phyloP scores from a whole-genome alignment of 176 grass and related monocot species.

The Lolium rigidum region DNA sequence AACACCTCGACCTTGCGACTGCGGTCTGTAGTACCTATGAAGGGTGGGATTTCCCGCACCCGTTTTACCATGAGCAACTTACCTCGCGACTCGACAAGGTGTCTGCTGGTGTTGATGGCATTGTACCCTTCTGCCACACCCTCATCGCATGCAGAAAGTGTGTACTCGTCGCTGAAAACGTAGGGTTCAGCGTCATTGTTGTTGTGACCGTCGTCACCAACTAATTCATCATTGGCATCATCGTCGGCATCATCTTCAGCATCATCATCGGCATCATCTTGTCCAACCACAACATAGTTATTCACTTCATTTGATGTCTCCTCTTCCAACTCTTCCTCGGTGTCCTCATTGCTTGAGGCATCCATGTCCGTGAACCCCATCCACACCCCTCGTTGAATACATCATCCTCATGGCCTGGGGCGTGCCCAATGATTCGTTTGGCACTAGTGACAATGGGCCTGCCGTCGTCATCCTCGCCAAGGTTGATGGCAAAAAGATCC shows the following conservation, averaged over 20 bases:
- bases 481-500: background rate
- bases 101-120: background rate
- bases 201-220: too few species aligned
- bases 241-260: too few species aligned
- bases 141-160: background rate
- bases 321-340: background rate
- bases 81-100: background rate
- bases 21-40: background rate
- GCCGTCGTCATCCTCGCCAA: background rate
- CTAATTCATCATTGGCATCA: too few species aligned
- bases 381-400: background rate
- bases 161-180: background rate
- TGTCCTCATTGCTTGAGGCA: background rate
- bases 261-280: too few species aligned
- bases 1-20: background rate
- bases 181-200: background rate
- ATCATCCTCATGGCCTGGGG: background rate
- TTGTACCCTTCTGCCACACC: background rate
- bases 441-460: background rate
- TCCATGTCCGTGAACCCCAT: background rate
- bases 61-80: background rate
- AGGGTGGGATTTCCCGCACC: background rate
- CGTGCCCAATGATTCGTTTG: background rate
- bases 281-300: background rate
- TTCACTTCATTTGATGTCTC: background rate